These are phyloP conservation scores for Medicago ruthenica DNA, from an alignment of 306 rosid genomes.

Conservation along the genomic window DNA sequence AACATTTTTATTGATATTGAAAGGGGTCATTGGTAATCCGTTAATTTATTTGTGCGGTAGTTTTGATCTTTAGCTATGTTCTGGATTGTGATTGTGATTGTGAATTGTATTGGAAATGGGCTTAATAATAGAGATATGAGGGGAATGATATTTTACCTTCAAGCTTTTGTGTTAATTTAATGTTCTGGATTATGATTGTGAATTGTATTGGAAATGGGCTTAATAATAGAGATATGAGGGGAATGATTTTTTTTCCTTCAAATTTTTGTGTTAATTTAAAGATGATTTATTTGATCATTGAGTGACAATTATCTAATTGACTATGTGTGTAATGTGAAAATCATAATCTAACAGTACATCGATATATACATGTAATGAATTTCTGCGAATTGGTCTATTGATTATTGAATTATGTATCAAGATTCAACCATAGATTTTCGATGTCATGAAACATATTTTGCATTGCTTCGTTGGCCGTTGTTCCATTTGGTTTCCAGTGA, in stretches of 20 bases:
- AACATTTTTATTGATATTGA: slow-evolving; percentile 25
- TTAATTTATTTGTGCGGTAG: slow-evolving; percentile 16
- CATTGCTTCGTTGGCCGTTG: slow-evolving; percentile 11
- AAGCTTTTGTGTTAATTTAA: slow-evolving; percentile 1
- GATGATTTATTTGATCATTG: slow-evolving; percentile 5
- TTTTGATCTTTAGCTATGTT: slow-evolving; percentile 5
- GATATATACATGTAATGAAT: neutral
- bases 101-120: slow-evolving; percentile 27
- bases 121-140: slow-evolving; percentile 16
- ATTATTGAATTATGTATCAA: slow-evolving; percentile 1
- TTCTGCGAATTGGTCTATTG: neutral
- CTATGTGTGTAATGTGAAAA: no score
- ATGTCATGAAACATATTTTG: neutral
- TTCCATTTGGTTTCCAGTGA: slow-evolving; percentile 13
- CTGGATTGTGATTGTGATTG: slow-evolving; percentile 20
- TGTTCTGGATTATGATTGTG: slow-evolving; percentile 13
- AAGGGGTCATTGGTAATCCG: slow-evolving; percentile 20
- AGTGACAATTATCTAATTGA: no score
- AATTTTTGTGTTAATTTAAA: neutral
- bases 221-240: slow-evolving; percentile 20
- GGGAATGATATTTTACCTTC: neutral
- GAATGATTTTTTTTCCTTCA: neutral
- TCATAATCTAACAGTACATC: no score
- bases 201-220: slow-evolving; percentile 24
- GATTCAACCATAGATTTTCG: slow-evolving; percentile 2